Percentiles rank a stretch among this genome's conserved stretches.
These are phyloP conservation scores for Friedmanniomyces endolithicus DNA, from an alignment of 495 filamentous ascomycete genomes.

Conservation along the genomic window DNA sequence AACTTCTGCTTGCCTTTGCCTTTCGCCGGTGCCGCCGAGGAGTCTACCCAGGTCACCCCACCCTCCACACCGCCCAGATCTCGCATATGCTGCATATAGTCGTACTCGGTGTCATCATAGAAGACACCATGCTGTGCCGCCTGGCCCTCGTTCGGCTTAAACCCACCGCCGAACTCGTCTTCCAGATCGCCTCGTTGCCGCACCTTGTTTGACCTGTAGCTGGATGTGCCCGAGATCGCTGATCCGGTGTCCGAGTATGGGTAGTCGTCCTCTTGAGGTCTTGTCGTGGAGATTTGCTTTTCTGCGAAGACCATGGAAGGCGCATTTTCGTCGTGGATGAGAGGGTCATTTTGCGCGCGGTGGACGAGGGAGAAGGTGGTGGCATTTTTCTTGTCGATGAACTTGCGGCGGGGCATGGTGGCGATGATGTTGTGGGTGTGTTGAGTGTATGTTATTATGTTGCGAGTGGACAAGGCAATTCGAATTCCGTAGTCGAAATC, in stretches of 20 bases:
- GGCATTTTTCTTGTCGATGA: slow-evolving; percentile 92
- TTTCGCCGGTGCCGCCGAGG: slow-evolving; percentile 50
- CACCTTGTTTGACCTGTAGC: slow-evolving; percentile 36
- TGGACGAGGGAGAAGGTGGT: slow-evolving; percentile 87
- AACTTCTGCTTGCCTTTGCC: slow-evolving; percentile 64
- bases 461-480: too few species aligned
- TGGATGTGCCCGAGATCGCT: slow-evolving; percentile 21
- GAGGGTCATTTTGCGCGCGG: slow-evolving; percentile 90
- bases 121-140: slow-evolving; percentile 89
- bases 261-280: slow-evolving; percentile 15
- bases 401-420: slow-evolving; percentile 73
- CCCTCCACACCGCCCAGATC: slow-evolving; percentile 54
- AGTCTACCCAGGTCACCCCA: slow-evolving; percentile 18
- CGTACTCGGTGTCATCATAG: slow-evolving; percentile 80
- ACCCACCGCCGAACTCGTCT: slow-evolving; percentile 54
- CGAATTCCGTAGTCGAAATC: slow-evolving; percentile 1
- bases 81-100: slow-evolving; percentile 99
- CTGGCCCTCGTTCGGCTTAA: slow-evolving; percentile 83
- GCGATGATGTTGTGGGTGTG: too few species aligned
- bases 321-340: slow-evolving; percentile 75
- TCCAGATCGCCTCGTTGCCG: slow-evolving; percentile 61
- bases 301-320: slow-evolving; percentile 67
- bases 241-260: slow-evolving; percentile 12
- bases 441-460: too few species aligned
- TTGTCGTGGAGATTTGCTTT: slow-evolving; percentile 5